phyloP scores from a whole-genome alignment of 2,329 filamentous ascomycete species.

The Cryphonectria radicalis region DNA sequence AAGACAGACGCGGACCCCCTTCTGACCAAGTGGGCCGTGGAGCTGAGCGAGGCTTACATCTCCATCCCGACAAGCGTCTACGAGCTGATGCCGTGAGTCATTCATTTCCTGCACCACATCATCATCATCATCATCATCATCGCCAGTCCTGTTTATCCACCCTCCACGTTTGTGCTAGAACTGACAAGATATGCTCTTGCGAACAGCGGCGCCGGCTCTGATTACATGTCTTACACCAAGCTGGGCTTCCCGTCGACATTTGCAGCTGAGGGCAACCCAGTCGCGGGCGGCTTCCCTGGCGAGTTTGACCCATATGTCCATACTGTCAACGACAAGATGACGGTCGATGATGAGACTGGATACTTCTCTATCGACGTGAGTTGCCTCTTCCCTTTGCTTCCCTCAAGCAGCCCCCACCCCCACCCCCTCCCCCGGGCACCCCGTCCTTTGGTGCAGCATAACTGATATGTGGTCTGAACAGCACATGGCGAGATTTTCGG shows the following conservation, averaged over 20 bases:
- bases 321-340: constrained; percentile 42
- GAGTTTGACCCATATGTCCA: constrained; percentile 47
- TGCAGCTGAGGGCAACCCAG: constrained; percentile 44
- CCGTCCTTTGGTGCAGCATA: background rate
- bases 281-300: constrained; percentile 37
- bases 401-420: too few relatives aligned
- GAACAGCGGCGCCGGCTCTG: constrained; percentile 42
- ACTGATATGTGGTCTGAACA: constrained; percentile 29
- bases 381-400: constrained; percentile 8
- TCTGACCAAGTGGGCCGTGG: constrained; percentile 42
- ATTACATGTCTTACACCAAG: constrained; percentile 47
- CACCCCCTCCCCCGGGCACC: too few relatives aligned
- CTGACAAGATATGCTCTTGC: background rate
- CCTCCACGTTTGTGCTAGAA: too few relatives aligned
- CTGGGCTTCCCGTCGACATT: constrained; percentile 46
- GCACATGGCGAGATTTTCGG: constrained; percentile 47
- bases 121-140: background rate
- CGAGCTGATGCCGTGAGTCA: constrained; percentile 34
- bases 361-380: constrained; percentile 45
- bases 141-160: background rate
- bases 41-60: constrained; percentile 43
- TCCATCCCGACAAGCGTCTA: constrained; percentile 42
- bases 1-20: constrained; percentile 43
- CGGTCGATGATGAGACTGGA: constrained; percentile 43
- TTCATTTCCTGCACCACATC: constrained; percentile 34